A percentile compares a stretch with the other conserved stretches of the same genome.
phyloP scores from a whole-genome alignment of 345 rosid genomes.

The Ceriops tagal region DNA sequence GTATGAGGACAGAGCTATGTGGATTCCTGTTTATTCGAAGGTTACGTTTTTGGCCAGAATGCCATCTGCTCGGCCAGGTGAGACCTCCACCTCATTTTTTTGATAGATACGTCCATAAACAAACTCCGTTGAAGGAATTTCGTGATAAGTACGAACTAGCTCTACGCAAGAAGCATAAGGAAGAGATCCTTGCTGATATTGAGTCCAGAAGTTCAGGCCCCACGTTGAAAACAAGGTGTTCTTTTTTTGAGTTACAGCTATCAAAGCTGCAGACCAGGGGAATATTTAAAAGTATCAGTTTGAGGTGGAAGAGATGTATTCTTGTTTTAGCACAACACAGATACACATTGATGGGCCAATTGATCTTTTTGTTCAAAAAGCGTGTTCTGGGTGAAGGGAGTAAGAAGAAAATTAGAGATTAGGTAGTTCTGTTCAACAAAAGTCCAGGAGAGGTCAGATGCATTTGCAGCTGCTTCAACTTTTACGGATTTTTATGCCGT shows the following conservation, averaged over 20 bases:
- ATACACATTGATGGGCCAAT: no score
- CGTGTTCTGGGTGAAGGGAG: slow-evolving; percentile 40
- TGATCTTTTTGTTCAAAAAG: slow-evolving; percentile 61
- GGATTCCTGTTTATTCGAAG: slow-evolving; percentile 82
- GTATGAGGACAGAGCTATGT: slow-evolving; percentile 61
- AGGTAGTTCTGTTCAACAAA: slow-evolving; percentile 64
- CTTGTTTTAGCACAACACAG: no score
- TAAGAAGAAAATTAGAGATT: slow-evolving; percentile 39
- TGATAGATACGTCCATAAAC: slow-evolving; percentile 55
- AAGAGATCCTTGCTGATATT: no score
- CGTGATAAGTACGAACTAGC: no score
- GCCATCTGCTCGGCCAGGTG: slow-evolving; percentile 41
- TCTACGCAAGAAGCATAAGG: no score
- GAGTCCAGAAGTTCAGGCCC: no score
- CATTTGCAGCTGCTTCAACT: slow-evolving; percentile 71
- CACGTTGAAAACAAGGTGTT: no score
- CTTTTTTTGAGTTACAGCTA: no score
- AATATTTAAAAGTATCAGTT: no score
- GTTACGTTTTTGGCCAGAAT: slow-evolving; percentile 69
- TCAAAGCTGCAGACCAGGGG: no score
- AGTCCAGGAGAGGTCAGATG: slow-evolving; percentile 61
- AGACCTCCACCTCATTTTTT: slow-evolving; percentile 46
- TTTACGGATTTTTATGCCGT: slow-evolving; percentile 72
- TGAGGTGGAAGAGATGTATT: no score
- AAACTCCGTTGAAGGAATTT: no score